Percentiles rank a stretch among this genome's conserved stretches.
phyloP scores from a whole-genome alignment of 208 protist species.

The Porcisia hertigi region DNA sequence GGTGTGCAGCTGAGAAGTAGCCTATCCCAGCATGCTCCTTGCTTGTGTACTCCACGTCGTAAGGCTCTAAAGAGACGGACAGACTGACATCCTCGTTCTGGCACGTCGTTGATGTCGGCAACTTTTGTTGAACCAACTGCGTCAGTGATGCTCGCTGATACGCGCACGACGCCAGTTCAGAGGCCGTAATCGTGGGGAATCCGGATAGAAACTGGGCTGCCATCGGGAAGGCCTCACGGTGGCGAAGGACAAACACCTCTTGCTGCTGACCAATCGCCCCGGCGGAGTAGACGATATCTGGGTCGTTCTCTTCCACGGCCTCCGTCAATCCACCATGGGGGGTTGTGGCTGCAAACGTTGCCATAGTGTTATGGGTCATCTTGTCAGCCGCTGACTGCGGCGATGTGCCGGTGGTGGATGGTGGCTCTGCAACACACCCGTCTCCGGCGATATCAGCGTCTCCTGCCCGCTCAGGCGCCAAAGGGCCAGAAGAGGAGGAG shows the following conservation, averaged over 20 bases:
- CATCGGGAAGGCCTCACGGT: constrained; percentile 46
- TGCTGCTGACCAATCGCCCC: constrained; percentile 51
- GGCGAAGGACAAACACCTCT: constrained; percentile 66
- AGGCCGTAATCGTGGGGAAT: constrained; percentile 21
- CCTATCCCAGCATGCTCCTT: constrained; percentile 32
- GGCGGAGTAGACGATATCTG: constrained; percentile 46
- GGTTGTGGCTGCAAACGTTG: background rate
- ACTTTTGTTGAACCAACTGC: constrained; percentile 25
- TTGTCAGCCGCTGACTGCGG: background rate
- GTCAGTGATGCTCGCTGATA: constrained; percentile 26
- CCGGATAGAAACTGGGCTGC: constrained; percentile 42
- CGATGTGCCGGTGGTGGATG: background rate
- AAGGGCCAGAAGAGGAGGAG: background rate
- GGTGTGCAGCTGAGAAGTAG: constrained; percentile 61
- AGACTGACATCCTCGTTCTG: constrained; percentile 58
- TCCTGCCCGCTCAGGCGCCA: background rate
- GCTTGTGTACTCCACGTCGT: constrained; percentile 48
- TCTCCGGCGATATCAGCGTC: background rate
- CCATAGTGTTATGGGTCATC: background rate
- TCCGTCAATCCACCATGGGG: background rate
- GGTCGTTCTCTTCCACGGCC: constrained; percentile 15
- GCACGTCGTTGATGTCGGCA: constrained; percentile 36
- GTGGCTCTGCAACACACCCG: background rate
- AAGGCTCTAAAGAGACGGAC: constrained; percentile 45
- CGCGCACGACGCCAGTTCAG: constrained; percentile 24